Percentiles rank a stretch among this genome's conserved stretches.
phyloP scores from a whole-genome alignment of 1,284 basidiomycete species.

The Flammula alnicola region DNA sequence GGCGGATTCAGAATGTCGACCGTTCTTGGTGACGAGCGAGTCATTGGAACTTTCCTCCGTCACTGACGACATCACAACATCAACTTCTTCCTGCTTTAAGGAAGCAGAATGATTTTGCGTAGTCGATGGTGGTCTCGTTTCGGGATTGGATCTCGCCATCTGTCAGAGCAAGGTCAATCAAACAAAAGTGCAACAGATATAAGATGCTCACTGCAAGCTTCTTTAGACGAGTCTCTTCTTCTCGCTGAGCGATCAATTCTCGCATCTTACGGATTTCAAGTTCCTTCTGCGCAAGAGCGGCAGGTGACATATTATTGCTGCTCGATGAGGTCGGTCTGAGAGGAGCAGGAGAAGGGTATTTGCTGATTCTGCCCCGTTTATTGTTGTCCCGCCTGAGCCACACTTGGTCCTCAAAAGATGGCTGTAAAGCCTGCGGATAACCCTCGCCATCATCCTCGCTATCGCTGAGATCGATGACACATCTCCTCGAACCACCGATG shows the following conservation, averaged over 20 bases:
- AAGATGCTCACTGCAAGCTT: constrained; percentile 59
- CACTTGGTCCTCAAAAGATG: constrained; percentile 1
- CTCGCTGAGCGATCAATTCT: constrained; percentile 61
- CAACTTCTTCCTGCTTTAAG: constrained; percentile 36
- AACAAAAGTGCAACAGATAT: too few species aligned
- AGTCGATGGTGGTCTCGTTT: constrained; percentile 5
- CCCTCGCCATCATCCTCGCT: constrained; percentile 56
- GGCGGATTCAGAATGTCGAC: constrained; percentile 22
- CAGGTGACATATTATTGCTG: constrained; percentile 41
- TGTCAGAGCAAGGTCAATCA: too few species aligned
- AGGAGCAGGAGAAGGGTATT: constrained; percentile 16
- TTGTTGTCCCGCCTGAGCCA: constrained; percentile 4
- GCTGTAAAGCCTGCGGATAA: constrained; percentile 4
- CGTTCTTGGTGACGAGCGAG: not conserved
- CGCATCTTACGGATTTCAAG: constrained; percentile 70
- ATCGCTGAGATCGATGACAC: constrained; percentile 80
- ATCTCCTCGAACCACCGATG: constrained; percentile 55
- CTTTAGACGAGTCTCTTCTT: constrained; percentile 57
- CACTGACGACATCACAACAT: constrained; percentile 19
- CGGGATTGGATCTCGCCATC: constrained; percentile 19
- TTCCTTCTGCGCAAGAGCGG: constrained; percentile 66
- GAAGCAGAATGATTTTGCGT: constrained; percentile 7
- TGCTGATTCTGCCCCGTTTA: constrained; percentile 5
- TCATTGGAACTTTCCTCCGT: constrained; percentile 1
- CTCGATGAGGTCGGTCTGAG: constrained; percentile 24